Evolutionary conservation across 352 stramenopile species (phyloP), one percentile per base, ranked within the genome.

Genomic region (Thalassiosira ordinaria): DNA sequence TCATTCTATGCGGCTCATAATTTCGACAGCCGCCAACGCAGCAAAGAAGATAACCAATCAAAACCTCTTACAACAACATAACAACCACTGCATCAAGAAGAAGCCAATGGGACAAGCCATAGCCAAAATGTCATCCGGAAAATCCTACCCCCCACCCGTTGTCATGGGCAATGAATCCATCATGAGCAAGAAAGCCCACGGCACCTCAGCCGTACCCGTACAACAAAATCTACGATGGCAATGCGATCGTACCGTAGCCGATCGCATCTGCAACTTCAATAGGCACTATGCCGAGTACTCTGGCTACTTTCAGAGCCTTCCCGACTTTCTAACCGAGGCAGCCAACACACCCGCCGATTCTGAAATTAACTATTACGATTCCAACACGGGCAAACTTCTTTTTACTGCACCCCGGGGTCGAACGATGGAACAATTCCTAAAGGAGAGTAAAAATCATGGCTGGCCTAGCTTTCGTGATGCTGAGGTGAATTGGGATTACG

Each of bases 401-500:
- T 96, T 96, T 74, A 85, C 51, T 3, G 91, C 89, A 18, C 92
- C 92, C 22, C 61, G 82, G 22, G 88, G 87, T 53, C 77, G 93
- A 24, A 89, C 66, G 6, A 93, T 94, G 61, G 82, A 93, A 16
- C 80, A 91, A 16, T 96, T 96, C 74, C 8, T 96, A 1, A 69
- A 75, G 22, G 91, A 96, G 73, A 89, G 68, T 24, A 24, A 74
- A 18, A 63, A 33, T 18, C 89, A 94, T 66, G 92, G 92, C 16
- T 96, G 92, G 92, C 92, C 92, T 13, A 89, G 71, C n/a, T 96
- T 96, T 76, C 78, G 92, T 35, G 86, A 89, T 73, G 47, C 80
- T n/a, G 89, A 96, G 65, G 91, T 95, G 2, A 85, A 91, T 56
- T 95, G 92, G 91, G 84, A 94, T 37, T 76, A 92, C 79, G 90